These are phyloP conservation scores for Abelmoschus esculentus DNA, from an alignment of 345 rosid genomes.

Conservation along the genomic window DNA sequence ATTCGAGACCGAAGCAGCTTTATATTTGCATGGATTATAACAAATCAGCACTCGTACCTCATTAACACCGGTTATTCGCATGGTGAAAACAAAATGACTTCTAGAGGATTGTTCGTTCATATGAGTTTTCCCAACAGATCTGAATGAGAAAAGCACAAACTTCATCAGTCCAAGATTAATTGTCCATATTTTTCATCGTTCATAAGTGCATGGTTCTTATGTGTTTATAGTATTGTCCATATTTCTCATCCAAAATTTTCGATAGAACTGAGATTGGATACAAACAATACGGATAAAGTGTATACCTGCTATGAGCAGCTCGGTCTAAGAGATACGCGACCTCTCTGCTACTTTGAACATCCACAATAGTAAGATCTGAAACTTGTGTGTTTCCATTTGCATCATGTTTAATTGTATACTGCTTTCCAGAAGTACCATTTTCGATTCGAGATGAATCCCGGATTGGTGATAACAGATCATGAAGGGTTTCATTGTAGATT, in stretches of 20 bases:
- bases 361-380: slow-evolving; percentile 67
- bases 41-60: slow-evolving; percentile 40
- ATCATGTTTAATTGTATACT: slow-evolving; percentile 65
- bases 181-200: background rate
- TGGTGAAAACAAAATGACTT: slow-evolving; percentile 92
- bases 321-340: slow-evolving; percentile 70
- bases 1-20: background rate
- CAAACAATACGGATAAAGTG: background rate
- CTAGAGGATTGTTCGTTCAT: slow-evolving; percentile 97
- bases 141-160: slow-evolving; percentile 19
- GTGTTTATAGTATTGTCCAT: background rate
- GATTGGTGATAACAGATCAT: slow-evolving; percentile 71
- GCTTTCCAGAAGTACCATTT: slow-evolving; percentile 42
- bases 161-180: background rate
- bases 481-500: slow-evolving; percentile 86
- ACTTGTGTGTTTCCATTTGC: slow-evolving; percentile 77
- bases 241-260: background rate
- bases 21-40: background rate
- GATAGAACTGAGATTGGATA: background rate
- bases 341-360: slow-evolving; percentile 56
- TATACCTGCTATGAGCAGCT: slow-evolving; percentile 81
- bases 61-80: slow-evolving; percentile 72
- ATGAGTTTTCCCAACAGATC: slow-evolving; percentile 96
- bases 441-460: slow-evolving; percentile 29
- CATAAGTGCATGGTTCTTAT: background rate